Conservation (phyloP, 2,329 filamentous ascomycete species). For the Colletotrichum sp. region DNA sequence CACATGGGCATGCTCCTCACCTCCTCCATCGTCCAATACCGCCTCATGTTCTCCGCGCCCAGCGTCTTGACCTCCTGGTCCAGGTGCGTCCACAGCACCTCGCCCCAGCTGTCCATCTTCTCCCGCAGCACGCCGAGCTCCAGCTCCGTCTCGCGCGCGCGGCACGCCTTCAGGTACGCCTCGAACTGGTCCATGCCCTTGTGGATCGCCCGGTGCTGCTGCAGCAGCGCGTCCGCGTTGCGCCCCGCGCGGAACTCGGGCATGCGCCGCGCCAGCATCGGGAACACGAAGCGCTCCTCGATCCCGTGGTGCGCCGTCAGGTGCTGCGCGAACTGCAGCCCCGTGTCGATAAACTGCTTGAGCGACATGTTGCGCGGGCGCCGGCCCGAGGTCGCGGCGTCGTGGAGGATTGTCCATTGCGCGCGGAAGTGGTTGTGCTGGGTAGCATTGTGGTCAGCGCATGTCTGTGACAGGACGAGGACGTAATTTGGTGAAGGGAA, state of each 20-base stretch:
- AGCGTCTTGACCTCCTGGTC: slow-evolving; percentile 83
- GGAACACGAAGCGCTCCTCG: slow-evolving; percentile 84
- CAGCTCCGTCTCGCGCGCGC: slow-evolving; percentile 64
- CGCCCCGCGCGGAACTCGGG: slow-evolving; percentile 66
- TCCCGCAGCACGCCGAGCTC: slow-evolving; percentile 64
- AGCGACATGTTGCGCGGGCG: slow-evolving; percentile 70
- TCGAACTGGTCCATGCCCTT: slow-evolving; percentile 72
- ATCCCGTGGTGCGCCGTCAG: slow-evolving; percentile 82
- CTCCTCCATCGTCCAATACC: slow-evolving; percentile 80
- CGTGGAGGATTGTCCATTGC: slow-evolving; percentile 75
- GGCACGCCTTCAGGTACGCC: slow-evolving; percentile 68
- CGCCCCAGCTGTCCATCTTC: slow-evolving; percentile 79
- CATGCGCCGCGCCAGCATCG: slow-evolving; percentile 77
- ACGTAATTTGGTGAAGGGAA: accelerated
- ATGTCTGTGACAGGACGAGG: not conserved
- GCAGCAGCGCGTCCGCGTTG: slow-evolving; percentile 69
- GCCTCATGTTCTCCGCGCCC: slow-evolving; percentile 86
- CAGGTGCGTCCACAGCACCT: slow-evolving; percentile 81
- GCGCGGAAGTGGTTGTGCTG: slow-evolving; percentile 80
- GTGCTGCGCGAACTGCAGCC: slow-evolving; percentile 71
- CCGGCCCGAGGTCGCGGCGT: slow-evolving; percentile 62
- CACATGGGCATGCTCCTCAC: slow-evolving; percentile 74
- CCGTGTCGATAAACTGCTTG: slow-evolving; percentile 69
- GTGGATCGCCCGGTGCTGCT: slow-evolving; percentile 82
- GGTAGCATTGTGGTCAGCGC: slow-evolving; percentile 5